phyloP scores from a whole-genome alignment of 768 basidiomycete genomes.

The Sistotremastrum niveocremeum region DNA sequence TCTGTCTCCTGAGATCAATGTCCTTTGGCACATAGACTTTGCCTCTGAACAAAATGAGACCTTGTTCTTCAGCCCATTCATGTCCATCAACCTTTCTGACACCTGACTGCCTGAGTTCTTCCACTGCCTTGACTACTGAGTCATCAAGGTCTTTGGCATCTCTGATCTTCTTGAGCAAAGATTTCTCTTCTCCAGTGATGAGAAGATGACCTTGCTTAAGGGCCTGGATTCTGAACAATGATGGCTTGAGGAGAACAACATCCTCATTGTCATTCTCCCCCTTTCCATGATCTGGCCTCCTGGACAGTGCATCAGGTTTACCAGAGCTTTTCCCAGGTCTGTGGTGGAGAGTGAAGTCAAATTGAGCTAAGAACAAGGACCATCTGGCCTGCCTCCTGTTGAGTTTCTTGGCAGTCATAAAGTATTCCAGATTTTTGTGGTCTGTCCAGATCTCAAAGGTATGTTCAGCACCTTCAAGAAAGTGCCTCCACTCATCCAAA shows the following conservation, averaged over 20 bases:
- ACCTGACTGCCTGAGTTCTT: too few species aligned
- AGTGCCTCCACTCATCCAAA: constrained; percentile 19
- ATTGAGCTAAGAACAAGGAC: constrained; percentile 10
- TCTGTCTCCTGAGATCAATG: too few species aligned
- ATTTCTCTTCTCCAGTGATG: too few species aligned
- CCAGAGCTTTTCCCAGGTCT: constrained; percentile 1
- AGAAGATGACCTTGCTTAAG: neutral
- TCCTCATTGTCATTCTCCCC: constrained; percentile 1
- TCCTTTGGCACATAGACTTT: too few species aligned
- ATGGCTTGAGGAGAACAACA: neutral
- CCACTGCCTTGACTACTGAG: neutral
- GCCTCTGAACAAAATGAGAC: too few species aligned
- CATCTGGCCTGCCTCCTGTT: constrained; percentile 20
- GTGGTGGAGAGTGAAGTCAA: constrained; percentile 7
- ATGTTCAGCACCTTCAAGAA: constrained; percentile 9
- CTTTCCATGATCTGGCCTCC: constrained; percentile 1
- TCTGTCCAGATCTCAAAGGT: constrained; percentile 14
- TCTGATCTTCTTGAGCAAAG: too few species aligned
- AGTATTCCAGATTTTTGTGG: constrained; percentile 20
- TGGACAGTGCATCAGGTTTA: constrained; percentile 1
- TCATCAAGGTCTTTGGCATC: neutral
- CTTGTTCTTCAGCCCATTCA: too few species aligned
- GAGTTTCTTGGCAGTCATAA: constrained; percentile 11
- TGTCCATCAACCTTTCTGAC: too few species aligned
- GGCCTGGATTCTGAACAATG: neutral